Evolutionary conservation across 2,329 filamentous ascomycete genomes (phyloP).

Genomic region (Hirsutella thompsonii): DNA sequence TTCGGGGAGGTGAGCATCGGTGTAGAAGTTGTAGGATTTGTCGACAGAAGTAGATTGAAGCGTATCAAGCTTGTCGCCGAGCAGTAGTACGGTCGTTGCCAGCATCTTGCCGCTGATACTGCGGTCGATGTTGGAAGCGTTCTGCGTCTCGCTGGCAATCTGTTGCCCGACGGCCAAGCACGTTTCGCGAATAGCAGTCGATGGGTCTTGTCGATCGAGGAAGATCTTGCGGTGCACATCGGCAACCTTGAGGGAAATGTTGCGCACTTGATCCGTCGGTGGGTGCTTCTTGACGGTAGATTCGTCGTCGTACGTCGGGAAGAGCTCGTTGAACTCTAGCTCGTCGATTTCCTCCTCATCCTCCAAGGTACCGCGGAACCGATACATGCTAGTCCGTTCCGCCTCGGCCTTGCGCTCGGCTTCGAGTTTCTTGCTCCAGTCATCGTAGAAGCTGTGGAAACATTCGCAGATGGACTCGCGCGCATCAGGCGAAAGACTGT

Average conservation of each 20-base stretch:
- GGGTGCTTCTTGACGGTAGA: slow-evolving; percentile 18
- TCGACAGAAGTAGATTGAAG: slow-evolving; percentile 24
- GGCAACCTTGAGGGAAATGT: slow-evolving; percentile 48
- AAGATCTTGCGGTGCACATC: slow-evolving; percentile 45
- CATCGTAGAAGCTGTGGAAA: slow-evolving; percentile 60
- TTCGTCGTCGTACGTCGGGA: slow-evolving; percentile 56
- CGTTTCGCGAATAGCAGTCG: slow-evolving; percentile 29
- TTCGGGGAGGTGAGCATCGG: slow-evolving; percentile 64
- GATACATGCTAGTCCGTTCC: slow-evolving; percentile 65
- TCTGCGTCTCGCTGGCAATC: slow-evolving; percentile 16
- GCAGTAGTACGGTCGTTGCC: slow-evolving; percentile 49
- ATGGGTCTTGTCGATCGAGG: slow-evolving; percentile 25
- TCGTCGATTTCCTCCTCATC: slow-evolving; percentile 64
- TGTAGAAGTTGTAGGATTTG: slow-evolving; percentile 74
- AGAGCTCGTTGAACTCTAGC: slow-evolving; percentile 66
- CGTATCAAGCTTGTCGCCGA: slow-evolving; percentile 46
- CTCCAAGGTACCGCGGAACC: slow-evolving; percentile 65
- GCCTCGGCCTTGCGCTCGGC: slow-evolving; percentile 65
- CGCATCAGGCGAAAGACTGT: slow-evolving; percentile 24
- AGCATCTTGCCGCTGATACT: slow-evolving; percentile 43
- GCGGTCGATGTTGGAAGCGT: slow-evolving; percentile 16
- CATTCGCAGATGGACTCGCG: slow-evolving; percentile 48
- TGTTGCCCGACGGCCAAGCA: slow-evolving; percentile 28
- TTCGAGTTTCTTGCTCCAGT: slow-evolving; percentile 69
- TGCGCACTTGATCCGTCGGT: slow-evolving; percentile 30